Conservation (phyloP, 2,329 filamentous ascomycete genomes). For the Calonectria hawksworthii region DNA sequence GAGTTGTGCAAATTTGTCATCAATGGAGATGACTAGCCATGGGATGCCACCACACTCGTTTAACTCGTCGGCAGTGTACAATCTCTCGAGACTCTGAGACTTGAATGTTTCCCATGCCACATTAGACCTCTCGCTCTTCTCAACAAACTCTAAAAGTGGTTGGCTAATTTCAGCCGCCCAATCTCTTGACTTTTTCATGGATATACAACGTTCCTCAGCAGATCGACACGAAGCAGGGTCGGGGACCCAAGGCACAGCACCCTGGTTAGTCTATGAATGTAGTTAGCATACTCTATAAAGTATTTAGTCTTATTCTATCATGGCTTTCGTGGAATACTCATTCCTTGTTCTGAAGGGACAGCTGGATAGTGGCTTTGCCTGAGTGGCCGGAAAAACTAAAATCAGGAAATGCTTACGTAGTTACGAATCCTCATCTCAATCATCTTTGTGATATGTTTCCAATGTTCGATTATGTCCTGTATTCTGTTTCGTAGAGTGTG, state of each 20-base stretch:
- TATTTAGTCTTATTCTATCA: too few species aligned
- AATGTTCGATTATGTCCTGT: neutral
- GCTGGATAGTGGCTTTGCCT: neutral
- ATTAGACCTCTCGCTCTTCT: neutral
- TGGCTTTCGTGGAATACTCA: accelerated
- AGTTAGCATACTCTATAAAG: too few species aligned
- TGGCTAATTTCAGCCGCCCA: neutral
- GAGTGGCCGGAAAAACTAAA: too few species aligned
- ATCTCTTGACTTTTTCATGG: neutral
- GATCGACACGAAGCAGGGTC: neutral
- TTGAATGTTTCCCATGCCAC: neutral
- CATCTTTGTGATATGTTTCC: neutral
- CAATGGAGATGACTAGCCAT: neutral
- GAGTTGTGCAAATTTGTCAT: neutral
- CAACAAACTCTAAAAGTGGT: neutral
- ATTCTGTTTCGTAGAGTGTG: neutral
- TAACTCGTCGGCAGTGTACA: neutral
- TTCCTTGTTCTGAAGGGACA: neutral
- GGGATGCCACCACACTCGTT: too few species aligned
- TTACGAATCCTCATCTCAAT: neutral
- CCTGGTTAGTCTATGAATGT: neutral
- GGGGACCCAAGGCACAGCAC: neutral
- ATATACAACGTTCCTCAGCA: neutral
- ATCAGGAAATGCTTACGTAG: neutral
- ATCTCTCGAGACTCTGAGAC: neutral